Evolutionary conservation across 352 stramenopile genomes (phyloP).

Genomic region (Phytophthora podocarpi): DNA sequence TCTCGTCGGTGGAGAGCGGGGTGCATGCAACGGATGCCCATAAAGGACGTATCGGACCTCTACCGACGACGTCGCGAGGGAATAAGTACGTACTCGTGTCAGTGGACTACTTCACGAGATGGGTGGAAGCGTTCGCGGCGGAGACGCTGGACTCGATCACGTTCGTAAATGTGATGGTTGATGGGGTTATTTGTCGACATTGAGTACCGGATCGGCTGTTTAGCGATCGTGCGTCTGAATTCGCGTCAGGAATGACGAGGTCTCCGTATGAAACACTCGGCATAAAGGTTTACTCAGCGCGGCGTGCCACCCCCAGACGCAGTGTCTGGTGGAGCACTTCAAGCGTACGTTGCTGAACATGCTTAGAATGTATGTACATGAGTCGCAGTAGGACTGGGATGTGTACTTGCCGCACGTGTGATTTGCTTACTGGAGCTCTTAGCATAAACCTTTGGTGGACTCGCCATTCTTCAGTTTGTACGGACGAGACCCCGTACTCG

Average conservation of each 20-base stretch:
- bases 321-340: background rate
- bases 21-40: slow-evolving; percentile 7
- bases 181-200: background rate
- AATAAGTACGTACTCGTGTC: no score
- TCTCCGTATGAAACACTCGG: background rate
- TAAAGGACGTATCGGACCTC: background rate
- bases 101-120: no score
- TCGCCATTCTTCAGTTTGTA: background rate
- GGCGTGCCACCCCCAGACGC: background rate
- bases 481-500: background rate
- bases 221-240: background rate
- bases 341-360: background rate
- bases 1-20: background rate
- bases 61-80: no score
- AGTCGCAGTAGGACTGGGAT: background rate
- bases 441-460: background rate
- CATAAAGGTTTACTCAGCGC: background rate
- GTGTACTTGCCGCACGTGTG: background rate
- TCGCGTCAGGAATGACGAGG: background rate
- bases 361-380: background rate
- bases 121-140: no score
- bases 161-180: background rate
- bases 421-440: background rate
- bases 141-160: background rate
- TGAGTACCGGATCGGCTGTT: background rate